Evolutionary conservation across 257 asterid species (phyloP).

Genomic region (Forsythia suspensa): DNA sequence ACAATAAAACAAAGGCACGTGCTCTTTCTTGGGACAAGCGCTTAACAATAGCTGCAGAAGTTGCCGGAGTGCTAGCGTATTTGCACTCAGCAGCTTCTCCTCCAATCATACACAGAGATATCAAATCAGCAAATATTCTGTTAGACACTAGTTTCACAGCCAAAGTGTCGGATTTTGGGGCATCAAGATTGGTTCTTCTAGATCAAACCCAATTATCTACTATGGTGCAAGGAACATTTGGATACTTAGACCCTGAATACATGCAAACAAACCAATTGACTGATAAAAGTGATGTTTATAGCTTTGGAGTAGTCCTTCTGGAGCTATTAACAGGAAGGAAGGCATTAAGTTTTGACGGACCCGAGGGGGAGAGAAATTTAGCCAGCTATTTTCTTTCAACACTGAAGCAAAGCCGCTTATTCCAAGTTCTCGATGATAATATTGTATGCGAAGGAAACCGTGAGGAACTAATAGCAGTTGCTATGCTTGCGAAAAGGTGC

Average conservation of each 20-base stretch:
- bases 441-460: slow-evolving; percentile 20
- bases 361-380: slow-evolving; percentile 14
- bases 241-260: slow-evolving; percentile 38
- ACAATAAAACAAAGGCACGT: neutral
- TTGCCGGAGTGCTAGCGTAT: slow-evolving; percentile 23
- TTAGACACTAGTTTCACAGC: slow-evolving; percentile 15
- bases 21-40: slow-evolving; percentile 15
- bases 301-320: slow-evolving; percentile 24
- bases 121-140: slow-evolving; percentile 16
- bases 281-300: slow-evolving; percentile 34
- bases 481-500: slow-evolving; percentile 27
- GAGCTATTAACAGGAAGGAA: slow-evolving; percentile 17
- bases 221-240: slow-evolving; percentile 33
- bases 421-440: slow-evolving; percentile 21
- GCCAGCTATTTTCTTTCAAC: slow-evolving; percentile 22
- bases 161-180: slow-evolving; percentile 28
- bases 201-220: slow-evolving; percentile 24
- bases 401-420: neutral
- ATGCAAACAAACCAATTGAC: slow-evolving; percentile 28
- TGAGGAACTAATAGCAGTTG: slow-evolving; percentile 17
- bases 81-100: slow-evolving; percentile 26
- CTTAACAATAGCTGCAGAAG: slow-evolving; percentile 19
- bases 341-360: slow-evolving; percentile 11
- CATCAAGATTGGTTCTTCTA: slow-evolving; percentile 26
- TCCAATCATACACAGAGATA: slow-evolving; percentile 32